Base-by-base conservation (phyloP, 2,329 filamentous ascomycete genomes). In the Cercospora nicotianae region DNA sequence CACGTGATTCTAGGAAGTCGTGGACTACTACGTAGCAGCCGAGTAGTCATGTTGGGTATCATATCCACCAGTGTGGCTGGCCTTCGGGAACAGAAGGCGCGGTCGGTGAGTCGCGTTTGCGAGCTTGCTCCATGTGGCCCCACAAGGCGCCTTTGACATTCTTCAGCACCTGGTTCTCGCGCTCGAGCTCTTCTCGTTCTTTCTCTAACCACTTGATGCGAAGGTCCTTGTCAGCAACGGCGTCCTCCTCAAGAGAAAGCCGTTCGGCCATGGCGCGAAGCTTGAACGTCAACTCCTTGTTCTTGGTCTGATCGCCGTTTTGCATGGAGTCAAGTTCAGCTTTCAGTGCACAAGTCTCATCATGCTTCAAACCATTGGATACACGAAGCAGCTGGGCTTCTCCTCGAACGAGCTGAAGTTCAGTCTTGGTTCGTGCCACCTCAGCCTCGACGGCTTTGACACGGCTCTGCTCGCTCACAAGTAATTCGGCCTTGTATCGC, bases 21-120 rank as follows among this genome's bases (percentile, higher is more conserved):
- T 77, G 64, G 70, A 71, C 2, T 75, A 73, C 64, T 76, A 75
- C 31, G 69, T 60, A 51, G 59, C 67, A 58, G 30, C 64, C 13
- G 61, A 67, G n/a, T 62, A 30, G 42, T 33, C 16, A 20, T 20
- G 30, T 13, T 3, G 13, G 33, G 28, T 18, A 33, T 64, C 51
- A 64, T 42, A 64, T 57, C 62, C 48, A 58, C 62, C 62, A 64
- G 13, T 31, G 13, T 18, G 62, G 62, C 23, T 64, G 60, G 16
- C 55, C 55, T 59, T 59, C 55, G 13, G 60, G 39, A 63, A 48
- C n/a, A 36, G 39, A 45, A 63, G 60, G 26, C 39, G 39, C 18
- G 12, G 20, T 51, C 7, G 20, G 26, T 30, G 20, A 33, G 9
- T 64, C 61, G 18, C 61, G 45, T 33, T 64, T 64, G 42, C 61